Base-by-base conservation (phyloP, 371 early-diverging fungal species). In the Rhizomucor pusillus region DNA sequence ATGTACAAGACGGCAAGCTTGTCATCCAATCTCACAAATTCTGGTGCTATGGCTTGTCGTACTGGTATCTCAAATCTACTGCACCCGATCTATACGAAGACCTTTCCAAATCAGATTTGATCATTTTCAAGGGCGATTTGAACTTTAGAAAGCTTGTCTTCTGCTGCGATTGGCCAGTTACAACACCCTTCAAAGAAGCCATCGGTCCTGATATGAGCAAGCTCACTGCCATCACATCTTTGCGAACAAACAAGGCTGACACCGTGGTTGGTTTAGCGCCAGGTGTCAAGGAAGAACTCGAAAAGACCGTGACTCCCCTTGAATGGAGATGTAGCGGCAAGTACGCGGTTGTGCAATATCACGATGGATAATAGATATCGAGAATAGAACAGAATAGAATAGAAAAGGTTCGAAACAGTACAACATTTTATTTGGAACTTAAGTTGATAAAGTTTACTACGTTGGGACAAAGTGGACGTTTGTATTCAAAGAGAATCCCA, bases 71-170 rank as follows among this genome's bases (percentile, higher is more conserved):
- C 53, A 59, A 69, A 9, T 69, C 71, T 4, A 74, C 69, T 39
- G 89, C 86, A 6, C 80, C 84, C 10, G 80, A 79, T 5, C 66
- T 93, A 5, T 91, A 79, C 66, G 50, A 65, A 1, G 76, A 84
- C 25, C 64, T 86, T 64, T 47, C 79, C 12, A 60, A 74, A 23
- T 73, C 90, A 3, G 75, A 83, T 20, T 54, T 93, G 20, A 75
- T 91, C 34, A 79, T 98, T 14, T 96, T 93, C 66, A 98, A 98
- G 68, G 98, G 98, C 29, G 98, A 98, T 61, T 65, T 98, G 60
- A 98, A 98, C 76, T 98, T 90, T 68, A 82, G 98, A 54, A 98
- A 98, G 65, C 74, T 94, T 16, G 85, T 90, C 4, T 91, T 90
- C 71, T 95, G 95, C 60, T 88, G 89, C 64, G 74, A 86, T 24